These are phyloP conservation scores for Themeda triandra DNA, from an alignment of 176 grass and related monocot species.

Conservation along the genomic window DNA sequence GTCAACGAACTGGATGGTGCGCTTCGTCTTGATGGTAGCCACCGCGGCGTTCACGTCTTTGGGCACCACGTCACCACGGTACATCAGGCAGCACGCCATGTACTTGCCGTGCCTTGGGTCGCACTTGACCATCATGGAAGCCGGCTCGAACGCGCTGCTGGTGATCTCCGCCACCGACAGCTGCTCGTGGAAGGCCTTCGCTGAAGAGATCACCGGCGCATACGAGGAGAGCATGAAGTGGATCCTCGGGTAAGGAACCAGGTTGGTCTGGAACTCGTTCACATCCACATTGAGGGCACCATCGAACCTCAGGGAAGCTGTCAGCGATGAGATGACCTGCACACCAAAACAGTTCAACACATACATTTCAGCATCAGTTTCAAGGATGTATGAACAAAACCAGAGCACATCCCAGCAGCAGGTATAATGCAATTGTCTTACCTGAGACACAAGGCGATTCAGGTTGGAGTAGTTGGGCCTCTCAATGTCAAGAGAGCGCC, in stretches of 20 bases:
- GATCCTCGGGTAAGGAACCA: conserved; percentile 80
- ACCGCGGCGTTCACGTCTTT: conserved; percentile 84
- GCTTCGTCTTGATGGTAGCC: conserved; percentile 81
- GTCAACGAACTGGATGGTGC: conserved; percentile 86
- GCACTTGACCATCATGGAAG: conserved; percentile 88
- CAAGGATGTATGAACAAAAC: background rate
- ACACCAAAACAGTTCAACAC: background rate
- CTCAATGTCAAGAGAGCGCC: conserved; percentile 74
- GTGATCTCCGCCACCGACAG: conserved; percentile 82
- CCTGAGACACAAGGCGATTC: conserved; percentile 79
- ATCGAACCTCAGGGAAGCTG: conserved; percentile 74
- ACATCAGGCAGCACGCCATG: conserved; percentile 94
- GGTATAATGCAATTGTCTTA: background rate
- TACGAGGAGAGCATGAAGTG: conserved; percentile 91
- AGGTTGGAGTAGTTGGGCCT: conserved; percentile 76
- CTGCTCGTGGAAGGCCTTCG: conserved; percentile 83
- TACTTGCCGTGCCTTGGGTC: conserved; percentile 72
- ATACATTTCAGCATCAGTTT: background rate
- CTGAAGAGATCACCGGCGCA: conserved; percentile 65
- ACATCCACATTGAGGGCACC: conserved; percentile 87
- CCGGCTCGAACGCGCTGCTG: conserved; percentile 80
- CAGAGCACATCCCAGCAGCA: background rate
- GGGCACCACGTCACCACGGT: conserved; percentile 82
- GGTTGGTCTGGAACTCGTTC: conserved; percentile 85
- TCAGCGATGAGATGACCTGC: conserved; percentile 83